These are phyloP conservation scores for Gigaspora rosea DNA, from an alignment of 192 early-diverging fungal species.

Conservation along the genomic window DNA sequence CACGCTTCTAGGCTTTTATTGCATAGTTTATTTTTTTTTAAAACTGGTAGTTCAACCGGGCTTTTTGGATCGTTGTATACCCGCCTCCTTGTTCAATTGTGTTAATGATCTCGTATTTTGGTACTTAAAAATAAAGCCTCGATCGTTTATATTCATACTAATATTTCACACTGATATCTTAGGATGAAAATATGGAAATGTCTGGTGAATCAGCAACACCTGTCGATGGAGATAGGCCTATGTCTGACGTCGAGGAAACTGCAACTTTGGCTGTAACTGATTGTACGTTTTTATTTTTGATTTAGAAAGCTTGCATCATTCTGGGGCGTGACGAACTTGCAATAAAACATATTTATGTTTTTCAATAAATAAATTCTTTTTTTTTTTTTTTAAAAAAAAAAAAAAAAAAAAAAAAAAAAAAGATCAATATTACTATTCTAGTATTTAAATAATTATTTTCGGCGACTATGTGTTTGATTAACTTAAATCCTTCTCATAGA, in stretches of 20 bases:
- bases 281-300: neutral
- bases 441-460: too few relatives aligned
- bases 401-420: neutral
- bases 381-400: too few relatives aligned
- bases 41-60: neutral
- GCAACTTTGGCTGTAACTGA: constrained; percentile 32
- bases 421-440: neutral
- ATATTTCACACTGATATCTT: constrained; percentile 3
- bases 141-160: neutral
- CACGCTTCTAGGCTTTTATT: neutral
- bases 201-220: constrained; percentile 35
- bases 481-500: constrained; percentile 33
- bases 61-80: neutral
- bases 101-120: too few relatives aligned
- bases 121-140: too few relatives aligned
- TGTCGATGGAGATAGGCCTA: constrained; percentile 35
- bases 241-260: constrained; percentile 37
- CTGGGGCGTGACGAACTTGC: too few relatives aligned
- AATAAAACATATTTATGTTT: neutral
- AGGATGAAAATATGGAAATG: constrained; percentile 40
- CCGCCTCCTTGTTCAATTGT: too few relatives aligned
- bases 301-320: too few relatives aligned
- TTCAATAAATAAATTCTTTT: neutral
- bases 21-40: neutral
- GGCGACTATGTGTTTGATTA: neutral